A percentile compares a stretch with the other conserved stretches of the same genome.
Conservation (phyloP, 139 green algal genomes). For the Tetradesmus lagerheimii region DNA sequence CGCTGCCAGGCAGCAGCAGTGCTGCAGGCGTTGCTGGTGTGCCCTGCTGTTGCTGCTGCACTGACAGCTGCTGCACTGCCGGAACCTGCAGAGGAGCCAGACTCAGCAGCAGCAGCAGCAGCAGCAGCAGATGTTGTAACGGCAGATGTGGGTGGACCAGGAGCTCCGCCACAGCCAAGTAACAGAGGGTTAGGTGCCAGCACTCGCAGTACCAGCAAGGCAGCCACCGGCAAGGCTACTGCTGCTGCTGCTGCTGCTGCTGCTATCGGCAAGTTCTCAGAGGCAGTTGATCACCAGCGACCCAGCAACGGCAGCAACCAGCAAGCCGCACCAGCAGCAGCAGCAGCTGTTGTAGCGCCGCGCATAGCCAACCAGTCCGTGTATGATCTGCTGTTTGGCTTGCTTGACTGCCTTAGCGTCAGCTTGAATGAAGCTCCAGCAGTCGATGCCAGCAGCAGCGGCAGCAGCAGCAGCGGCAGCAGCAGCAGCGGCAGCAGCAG, state of each 20-base stretch:
- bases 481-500: conserved; percentile 18
- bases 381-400: conserved; percentile 5
- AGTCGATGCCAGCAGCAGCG: not conserved
- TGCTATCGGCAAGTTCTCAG: not conserved
- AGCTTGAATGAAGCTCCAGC: not conserved
- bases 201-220: not conserved
- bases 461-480: not conserved
- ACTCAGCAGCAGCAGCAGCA: not conserved
- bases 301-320: conserved; percentile 8
- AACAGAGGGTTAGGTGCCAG: not conserved
- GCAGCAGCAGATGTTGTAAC: not conserved
- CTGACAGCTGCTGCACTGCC: conserved; percentile 6
- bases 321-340: conserved; percentile 9
- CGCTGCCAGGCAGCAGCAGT: conserved; percentile 13
- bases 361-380: not conserved
- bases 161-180: not conserved
- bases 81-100: not conserved
- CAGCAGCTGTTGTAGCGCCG: not conserved
- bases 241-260: not conserved
- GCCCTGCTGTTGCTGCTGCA: conserved; percentile 4
- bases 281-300: not conserved
- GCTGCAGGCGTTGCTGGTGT: conserved; percentile 21
- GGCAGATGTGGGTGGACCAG: not conserved
- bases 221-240: not conserved
- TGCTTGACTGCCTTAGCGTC: conserved; percentile 10